Evolutionary conservation across 1,284 basidiomycete genomes (phyloP).

Genomic region (Peniophora sp.): DNA sequence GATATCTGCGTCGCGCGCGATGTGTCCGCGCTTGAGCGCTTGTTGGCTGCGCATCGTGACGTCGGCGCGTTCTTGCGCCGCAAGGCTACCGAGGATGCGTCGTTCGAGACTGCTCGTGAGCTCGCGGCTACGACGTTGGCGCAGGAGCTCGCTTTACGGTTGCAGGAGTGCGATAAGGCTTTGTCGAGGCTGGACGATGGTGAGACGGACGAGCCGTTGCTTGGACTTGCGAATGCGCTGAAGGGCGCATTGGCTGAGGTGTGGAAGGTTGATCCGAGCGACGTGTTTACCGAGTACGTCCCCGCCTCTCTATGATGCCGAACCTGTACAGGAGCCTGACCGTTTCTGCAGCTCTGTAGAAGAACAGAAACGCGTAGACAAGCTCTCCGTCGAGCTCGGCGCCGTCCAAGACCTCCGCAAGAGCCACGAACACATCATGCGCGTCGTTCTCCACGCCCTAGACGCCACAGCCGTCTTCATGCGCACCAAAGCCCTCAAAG

Average conservation of each 20-base stretch:
- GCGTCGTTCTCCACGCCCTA: slow-evolving; percentile 66
- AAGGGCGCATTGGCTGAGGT: slow-evolving; percentile 55
- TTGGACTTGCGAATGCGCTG: slow-evolving; percentile 43
- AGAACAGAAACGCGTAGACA: slow-evolving; percentile 57
- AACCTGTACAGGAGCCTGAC: too few relatives aligned
- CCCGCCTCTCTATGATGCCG: background rate
- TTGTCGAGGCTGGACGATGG: slow-evolving; percentile 28
- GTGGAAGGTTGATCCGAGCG: slow-evolving; percentile 58
- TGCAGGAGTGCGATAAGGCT: slow-evolving; percentile 39
- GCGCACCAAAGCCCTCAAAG: slow-evolving; percentile 84
- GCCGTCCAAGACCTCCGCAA: slow-evolving; percentile 65
- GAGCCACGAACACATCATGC: slow-evolving; percentile 76
- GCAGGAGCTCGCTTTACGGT: slow-evolving; percentile 63
- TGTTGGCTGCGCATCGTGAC: slow-evolving; percentile 55
- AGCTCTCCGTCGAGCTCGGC: slow-evolving; percentile 68
- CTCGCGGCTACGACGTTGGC: slow-evolving; percentile 66
- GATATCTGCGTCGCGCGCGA: slow-evolving; percentile 35
- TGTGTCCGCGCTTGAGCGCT: slow-evolving; percentile 42
- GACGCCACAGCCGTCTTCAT: slow-evolving; percentile 81
- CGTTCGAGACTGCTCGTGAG: slow-evolving; percentile 77
- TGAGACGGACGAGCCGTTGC: slow-evolving; percentile 18
- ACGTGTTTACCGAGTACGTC: slow-evolving; percentile 66
- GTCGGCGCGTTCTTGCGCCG: slow-evolving; percentile 60
- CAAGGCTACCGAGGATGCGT: slow-evolving; percentile 67
- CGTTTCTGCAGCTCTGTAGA: slow-evolving; percentile 39